Evolutionary conservation across 2,329 filamentous ascomycete species (phyloP).

Genomic region (Sporothrix schenckii): DNA sequence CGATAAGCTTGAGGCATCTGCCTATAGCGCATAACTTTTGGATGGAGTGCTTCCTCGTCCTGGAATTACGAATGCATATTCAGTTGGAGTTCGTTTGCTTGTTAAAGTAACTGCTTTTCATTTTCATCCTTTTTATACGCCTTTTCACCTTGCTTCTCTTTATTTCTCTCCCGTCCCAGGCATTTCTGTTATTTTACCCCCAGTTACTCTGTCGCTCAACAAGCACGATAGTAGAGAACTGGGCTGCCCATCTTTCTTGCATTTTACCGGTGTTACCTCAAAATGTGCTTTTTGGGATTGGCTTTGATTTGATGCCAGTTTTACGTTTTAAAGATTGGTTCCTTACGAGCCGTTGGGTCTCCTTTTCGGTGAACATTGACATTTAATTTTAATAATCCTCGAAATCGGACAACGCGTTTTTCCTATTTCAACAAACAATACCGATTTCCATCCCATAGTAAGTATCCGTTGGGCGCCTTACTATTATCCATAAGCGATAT

Average conservation of each 20-base stretch:
- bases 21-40: constrained; percentile 43
- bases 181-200: background rate
- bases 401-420: too few relatives aligned
- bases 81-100: background rate
- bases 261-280: constrained; percentile 1
- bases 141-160: background rate
- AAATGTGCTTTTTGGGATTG: background rate
- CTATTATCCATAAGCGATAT: background rate
- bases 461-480: background rate
- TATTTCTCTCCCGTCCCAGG: background rate
- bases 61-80: background rate
- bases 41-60: background rate
- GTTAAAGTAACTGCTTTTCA: background rate
- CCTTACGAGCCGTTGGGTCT: background rate
- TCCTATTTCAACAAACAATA: background rate
- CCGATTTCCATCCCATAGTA: background rate
- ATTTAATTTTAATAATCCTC: too few relatives aligned
- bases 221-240: constrained; percentile 6
- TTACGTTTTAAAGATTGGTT: background rate
- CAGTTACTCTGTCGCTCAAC: background rate
- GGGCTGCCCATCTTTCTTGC: background rate
- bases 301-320: background rate
- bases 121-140: background rate
- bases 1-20: constrained; percentile 57
- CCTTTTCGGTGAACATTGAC: background rate